These are phyloP conservation scores for Sphenostylis stenocarpa DNA, from an alignment of 306 rosid genomes.

Conservation along the genomic window DNA sequence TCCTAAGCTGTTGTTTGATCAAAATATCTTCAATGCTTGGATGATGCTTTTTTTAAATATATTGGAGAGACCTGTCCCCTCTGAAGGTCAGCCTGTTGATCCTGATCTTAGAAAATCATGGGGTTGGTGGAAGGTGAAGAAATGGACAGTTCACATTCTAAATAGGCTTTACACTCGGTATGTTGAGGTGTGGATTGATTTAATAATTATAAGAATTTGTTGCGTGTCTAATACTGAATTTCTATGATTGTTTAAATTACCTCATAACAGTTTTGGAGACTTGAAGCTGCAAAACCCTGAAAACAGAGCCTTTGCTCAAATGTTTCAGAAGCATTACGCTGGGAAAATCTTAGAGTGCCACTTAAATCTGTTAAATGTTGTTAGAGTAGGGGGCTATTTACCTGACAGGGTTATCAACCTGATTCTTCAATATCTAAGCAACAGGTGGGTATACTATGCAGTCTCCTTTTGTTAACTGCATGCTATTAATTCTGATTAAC, in stretches of 20 bases:
- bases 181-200: slow-evolving; percentile 2
- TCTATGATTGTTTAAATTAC: slow-evolving; percentile 4
- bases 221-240: slow-evolving; percentile 4
- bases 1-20: slow-evolving; percentile 89
- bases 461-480: background rate
- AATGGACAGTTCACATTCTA: slow-evolving; percentile 95
- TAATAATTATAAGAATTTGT: background rate
- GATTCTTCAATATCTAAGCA: slow-evolving; percentile 88
- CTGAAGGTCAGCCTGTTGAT: slow-evolving; percentile 90
- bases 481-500: background rate
- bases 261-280: slow-evolving; percentile 79
- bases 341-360: slow-evolving; percentile 93
- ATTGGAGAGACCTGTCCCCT: slow-evolving; percentile 89
- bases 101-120: slow-evolving; percentile 86
- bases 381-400: slow-evolving; percentile 86
- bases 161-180: slow-evolving; percentile 95
- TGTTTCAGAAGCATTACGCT: slow-evolving; percentile 91
- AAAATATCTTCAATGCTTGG: slow-evolving; percentile 87
- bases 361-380: slow-evolving; percentile 74
- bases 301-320: slow-evolving; percentile 87
- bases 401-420: slow-evolving; percentile 94
- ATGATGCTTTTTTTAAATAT: slow-evolving; percentile 83
- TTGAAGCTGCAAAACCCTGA: slow-evolving; percentile 92
- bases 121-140: slow-evolving; percentile 99
- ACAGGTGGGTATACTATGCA: slow-evolving; percentile 54